Base-by-base conservation (phyloP, 306 rosid genomes). In the Lotus japonicus region DNA sequence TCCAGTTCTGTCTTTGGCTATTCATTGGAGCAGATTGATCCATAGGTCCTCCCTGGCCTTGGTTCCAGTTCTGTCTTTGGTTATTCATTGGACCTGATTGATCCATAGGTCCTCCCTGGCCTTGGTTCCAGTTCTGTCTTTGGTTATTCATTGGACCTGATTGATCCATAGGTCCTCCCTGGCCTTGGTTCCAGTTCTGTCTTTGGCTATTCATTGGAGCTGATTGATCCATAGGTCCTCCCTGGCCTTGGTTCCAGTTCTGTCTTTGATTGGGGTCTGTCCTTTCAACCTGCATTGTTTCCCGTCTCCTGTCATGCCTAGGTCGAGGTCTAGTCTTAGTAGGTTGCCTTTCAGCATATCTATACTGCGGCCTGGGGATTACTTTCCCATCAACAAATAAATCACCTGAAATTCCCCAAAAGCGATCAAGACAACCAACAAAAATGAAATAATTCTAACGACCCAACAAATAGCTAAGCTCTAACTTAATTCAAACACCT, bases 351-450 rank as follows among this genome's bases (percentile, higher is more conserved):
- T 88, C 87, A 33, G 71, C 73, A 80, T 69, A 85, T 76, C 96
- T 90, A 64, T 80, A 92, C 77, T 92, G 94, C 7, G 97, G 96
- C 80, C 98, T 88, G 0, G 91, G 92, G 44, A 88, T 83, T 67
- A 94, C 96, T 64, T 84, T 85, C 76, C 98, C 98, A 72, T 88
- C 95, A 9, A 90, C 67, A 74, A 85, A 94, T 69, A 86, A 78
- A 75, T 94, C 98, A 51, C 98, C 97, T 94, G 79, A 59, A 56
- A 71, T 41, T 43, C 48, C 51, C 51, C 33, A 19, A 52, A 28
- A 39, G 13, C 49, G 11, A 57, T 52, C 72, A 62, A 18, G 31
- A 62, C 55, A 78, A 63, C 77, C 42, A 39, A 50, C 11, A 41
- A 72, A 35, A 31, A 8, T 33, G 56, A 45, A 48, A 41, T 45